phyloP scores from a whole-genome alignment of 2,329 filamentous ascomycete genomes.

The Fusarium verticillioides region DNA sequence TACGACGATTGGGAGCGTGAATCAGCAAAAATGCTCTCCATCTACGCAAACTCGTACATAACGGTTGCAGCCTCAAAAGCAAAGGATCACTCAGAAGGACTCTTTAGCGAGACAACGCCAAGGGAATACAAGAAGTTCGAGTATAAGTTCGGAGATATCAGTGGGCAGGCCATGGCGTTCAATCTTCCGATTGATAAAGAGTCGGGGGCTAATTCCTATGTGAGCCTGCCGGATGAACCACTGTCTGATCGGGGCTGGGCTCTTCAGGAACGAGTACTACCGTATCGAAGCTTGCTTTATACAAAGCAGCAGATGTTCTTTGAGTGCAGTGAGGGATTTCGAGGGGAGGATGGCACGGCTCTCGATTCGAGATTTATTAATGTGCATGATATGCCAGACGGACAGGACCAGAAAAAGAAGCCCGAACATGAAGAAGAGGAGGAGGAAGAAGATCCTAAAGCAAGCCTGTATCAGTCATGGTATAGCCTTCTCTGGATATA shows the following conservation, averaged over 20 bases:
- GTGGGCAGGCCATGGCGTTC: neutral
- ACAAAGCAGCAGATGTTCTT: neutral
- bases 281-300: neutral
- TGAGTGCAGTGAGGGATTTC: neutral
- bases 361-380: neutral
- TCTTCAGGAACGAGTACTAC: neutral
- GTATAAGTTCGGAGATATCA: neutral
- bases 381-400: neutral
- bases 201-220: neutral
- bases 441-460: accelerated
- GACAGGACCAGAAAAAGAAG: accelerated
- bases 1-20: neutral
- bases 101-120: accelerated
- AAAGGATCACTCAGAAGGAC: neutral
- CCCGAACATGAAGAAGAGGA: accelerated
- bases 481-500: neutral
- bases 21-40: neutral
- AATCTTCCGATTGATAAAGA: neutral
- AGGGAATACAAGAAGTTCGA: neutral
- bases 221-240: neutral
- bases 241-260: neutral
- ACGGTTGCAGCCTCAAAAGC: neutral
- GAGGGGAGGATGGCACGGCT: neutral
- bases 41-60: neutral
- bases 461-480: neutral